Evolutionary conservation across 257 asterid species (phyloP), one percentile per base, ranked within the genome.

Genomic region (Solanum virginianum): DNA sequence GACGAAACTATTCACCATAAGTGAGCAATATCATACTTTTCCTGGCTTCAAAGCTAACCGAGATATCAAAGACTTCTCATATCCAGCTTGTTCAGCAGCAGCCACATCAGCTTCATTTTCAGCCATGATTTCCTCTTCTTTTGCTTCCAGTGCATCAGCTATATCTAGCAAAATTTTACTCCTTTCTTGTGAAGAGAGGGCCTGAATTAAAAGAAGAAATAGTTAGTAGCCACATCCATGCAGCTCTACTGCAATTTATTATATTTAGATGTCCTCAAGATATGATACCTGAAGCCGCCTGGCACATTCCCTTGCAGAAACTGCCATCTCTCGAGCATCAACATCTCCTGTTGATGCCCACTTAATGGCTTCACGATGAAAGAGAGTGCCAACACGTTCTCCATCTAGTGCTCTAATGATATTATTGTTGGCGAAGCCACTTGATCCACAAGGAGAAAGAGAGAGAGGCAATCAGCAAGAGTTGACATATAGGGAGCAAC

Each of bases 241-340:
- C 49, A 79, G 66, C 66, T 79, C 60, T 63, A 13, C 77, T 4
- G 75, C 54, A 59, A 80, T 57, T 59, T 59, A 49, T 39, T 29
- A 57, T 39, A 24, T 17, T 51, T 54, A 29, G n/a, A 32, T 54
- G 51, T 53, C 80, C 71, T 13, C 22, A 55, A 24, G 14, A 39
- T 39, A 54, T 49, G 65, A 54, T 77, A 93, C 98, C 95, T 94
- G 98, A 84, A 94, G 91, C 75, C 91, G 88, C 41, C 89, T 88
- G 20, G 97, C 92, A 88, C 95, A 89, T 86, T 90, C 97, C 90
- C 96, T 90, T 9, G 98, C 98, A 85, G 96, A 94, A 86, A 88
- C 87, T 51, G 96, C 98, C 98, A 94, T 92, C 71, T 91, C 96
- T 14, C 90, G 89, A 24, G 91, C 91, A 69, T 89, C 88, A 26